Evolutionary conservation across 805 yeast genomes (phyloP).

Genomic region (Yarrowia sp.): DNA sequence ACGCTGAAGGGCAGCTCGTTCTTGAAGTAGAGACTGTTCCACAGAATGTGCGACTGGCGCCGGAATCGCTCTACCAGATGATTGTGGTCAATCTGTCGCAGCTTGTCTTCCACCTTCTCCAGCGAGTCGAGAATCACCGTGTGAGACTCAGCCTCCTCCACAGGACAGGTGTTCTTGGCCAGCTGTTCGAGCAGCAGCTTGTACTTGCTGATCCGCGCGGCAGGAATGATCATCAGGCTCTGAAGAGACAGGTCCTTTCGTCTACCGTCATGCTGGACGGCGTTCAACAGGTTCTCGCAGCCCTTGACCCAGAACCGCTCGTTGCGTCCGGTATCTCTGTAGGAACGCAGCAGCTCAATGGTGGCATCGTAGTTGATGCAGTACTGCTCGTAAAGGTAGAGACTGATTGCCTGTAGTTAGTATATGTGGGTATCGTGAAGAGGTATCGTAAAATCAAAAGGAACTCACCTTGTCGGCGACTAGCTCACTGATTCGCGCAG

Average conservation of each 20-base stretch:
- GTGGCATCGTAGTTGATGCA: conserved; percentile 38
- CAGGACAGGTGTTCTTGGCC: conserved; percentile 23
- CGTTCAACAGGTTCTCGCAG: conserved; percentile 30
- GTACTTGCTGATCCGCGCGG: conserved; percentile 32
- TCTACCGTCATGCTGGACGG: not conserved
- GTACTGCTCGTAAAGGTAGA: conserved; percentile 32
- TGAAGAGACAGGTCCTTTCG: conserved; percentile 21
- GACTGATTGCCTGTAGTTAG: conserved; percentile 32
- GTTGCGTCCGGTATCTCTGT: conserved; percentile 5
- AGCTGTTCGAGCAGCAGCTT: conserved; percentile 35
- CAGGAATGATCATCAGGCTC: conserved; percentile 26
- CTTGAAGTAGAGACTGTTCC: conserved; percentile 27
- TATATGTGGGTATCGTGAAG: conserved; percentile 6
- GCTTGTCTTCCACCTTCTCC: conserved; percentile 27
- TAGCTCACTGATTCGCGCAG: conserved; percentile 35
- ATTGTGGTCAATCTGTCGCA: conserved; percentile 26
- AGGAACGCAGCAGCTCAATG: conserved; percentile 17
- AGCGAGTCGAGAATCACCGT: conserved; percentile 10
- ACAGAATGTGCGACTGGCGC: conserved; percentile 27
- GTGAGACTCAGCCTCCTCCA: conserved; percentile 18
- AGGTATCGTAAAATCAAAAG: conserved; percentile 1
- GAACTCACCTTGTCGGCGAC: conserved; percentile 34
- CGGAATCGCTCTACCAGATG: conserved; percentile 22
- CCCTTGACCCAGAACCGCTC: conserved; percentile 36
- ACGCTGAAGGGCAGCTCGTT: conserved; percentile 26